Percentiles rank a stretch among this genome's conserved stretches.
Evolutionary conservation across 2,329 filamentous ascomycete species (phyloP).

Genomic region (Botrytis tulipae): DNA sequence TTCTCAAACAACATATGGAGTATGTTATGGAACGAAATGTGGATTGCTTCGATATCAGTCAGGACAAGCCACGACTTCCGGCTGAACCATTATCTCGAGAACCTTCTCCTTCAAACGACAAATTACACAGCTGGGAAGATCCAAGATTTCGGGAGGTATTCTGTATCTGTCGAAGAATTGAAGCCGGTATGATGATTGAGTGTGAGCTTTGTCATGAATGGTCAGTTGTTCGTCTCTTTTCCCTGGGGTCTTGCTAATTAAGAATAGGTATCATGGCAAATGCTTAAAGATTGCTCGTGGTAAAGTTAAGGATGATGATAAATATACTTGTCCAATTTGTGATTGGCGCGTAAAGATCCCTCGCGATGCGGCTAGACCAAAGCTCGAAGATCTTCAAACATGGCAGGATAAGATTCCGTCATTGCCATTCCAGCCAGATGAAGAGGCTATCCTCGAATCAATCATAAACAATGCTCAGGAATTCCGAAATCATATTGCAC

Average conservation of each 20-base stretch:
- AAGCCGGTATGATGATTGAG: conserved; percentile 99
- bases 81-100: conserved; percentile 90
- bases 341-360: conserved; percentile 97
- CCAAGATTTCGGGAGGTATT: conserved; percentile 76
- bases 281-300: conserved; percentile 96
- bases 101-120: conserved; percentile 58
- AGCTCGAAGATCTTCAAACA: conserved; percentile 80
- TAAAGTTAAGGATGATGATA: conserved; percentile 97
- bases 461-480: conserved; percentile 83
- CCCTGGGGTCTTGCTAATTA: conserved; percentile 21
- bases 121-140: conserved; percentile 57
- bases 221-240: conserved; percentile 50
- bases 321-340: conserved; percentile 97
- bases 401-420: conserved; percentile 80
- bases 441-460: conserved; percentile 79
- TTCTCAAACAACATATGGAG: conserved; percentile 90
- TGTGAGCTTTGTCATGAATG: conserved; percentile 98
- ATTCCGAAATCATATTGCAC: conserved; percentile 79
- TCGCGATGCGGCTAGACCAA: conserved; percentile 90
- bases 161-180: conserved; percentile 89
- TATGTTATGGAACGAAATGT: conserved; percentile 86
- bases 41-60: conserved; percentile 83
- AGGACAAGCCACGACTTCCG: conserved; percentile 82
- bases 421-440: conserved; percentile 92
- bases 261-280: conserved; percentile 86